These are phyloP conservation scores for Aspergillus clavatus DNA, from an alignment of 2,329 filamentous ascomycete species.

Conservation along the genomic window DNA sequence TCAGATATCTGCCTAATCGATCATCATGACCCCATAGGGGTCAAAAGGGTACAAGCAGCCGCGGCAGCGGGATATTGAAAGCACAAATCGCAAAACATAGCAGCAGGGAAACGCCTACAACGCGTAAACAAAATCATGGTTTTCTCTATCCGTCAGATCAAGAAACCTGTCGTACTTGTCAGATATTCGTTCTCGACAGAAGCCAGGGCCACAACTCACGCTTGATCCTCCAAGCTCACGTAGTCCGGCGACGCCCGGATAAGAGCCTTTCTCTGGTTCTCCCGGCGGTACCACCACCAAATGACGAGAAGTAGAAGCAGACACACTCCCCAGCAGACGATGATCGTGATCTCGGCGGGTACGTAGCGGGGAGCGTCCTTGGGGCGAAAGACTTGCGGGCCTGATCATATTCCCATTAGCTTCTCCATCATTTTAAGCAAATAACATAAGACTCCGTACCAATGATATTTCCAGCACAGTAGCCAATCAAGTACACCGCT, in stretches of 20 bases:
- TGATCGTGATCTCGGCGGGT: constrained; percentile 60
- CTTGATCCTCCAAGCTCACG: constrained; percentile 60
- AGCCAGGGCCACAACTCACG: constrained; percentile 41
- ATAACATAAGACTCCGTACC: constrained; percentile 33
- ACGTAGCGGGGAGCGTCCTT: constrained; percentile 57
- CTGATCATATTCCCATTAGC: no score
- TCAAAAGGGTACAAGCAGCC: no score
- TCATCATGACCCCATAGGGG: no score
- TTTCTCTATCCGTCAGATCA: constrained; percentile 64
- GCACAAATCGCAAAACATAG: no score
- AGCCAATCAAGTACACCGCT: constrained; percentile 45
- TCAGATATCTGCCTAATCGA: no score
- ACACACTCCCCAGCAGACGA: constrained; percentile 54
- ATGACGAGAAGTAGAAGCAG: constrained; percentile 57
- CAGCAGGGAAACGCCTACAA: constrained; percentile 28
- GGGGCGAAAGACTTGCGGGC: constrained; percentile 54
- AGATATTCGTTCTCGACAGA: background rate
- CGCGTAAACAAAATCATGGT: constrained; percentile 58
- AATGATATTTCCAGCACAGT: constrained; percentile 53
- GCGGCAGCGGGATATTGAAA: no score
- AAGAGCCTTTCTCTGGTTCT: constrained; percentile 57
- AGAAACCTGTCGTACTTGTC: constrained; percentile 40
- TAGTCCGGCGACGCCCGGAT: constrained; percentile 53
- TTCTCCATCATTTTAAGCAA: background rate
- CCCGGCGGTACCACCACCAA: constrained; percentile 54